A percentile compares a stretch with the other conserved stretches of the same genome.
Conservation (phyloP, 208 protist species). For the Leptomonas pyrrhocoris region DNA sequence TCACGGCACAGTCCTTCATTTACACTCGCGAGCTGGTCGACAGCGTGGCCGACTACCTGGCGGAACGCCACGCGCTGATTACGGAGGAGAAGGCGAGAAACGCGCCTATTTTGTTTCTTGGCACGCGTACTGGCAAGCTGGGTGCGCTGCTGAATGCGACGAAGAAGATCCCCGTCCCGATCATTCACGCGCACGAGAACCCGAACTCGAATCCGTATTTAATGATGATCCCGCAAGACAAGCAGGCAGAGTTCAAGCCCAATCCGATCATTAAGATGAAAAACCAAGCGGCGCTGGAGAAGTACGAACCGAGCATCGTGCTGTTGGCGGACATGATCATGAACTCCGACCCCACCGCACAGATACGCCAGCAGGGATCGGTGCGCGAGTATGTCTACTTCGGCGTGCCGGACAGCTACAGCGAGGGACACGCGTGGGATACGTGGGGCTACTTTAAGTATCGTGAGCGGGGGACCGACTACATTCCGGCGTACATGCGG, state of each 20-base stretch:
- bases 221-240: conserved; percentile 78
- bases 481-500: conserved; percentile 71
- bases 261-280: conserved; percentile 86
- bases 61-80: conserved; percentile 70
- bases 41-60: conserved; percentile 76
- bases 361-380: conserved; percentile 79
- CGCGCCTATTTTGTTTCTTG: conserved; percentile 85
- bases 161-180: conserved; percentile 72
- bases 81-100: conserved; percentile 63
- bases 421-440: conserved; percentile 82
- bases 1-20: conserved; percentile 76
- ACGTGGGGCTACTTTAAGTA: conserved; percentile 89
- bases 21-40: conserved; percentile 79
- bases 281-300: conserved; percentile 77
- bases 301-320: conserved; percentile 88
- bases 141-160: conserved; percentile 80
- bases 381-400: conserved; percentile 89
- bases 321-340: conserved; percentile 86
- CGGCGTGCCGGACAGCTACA: conserved; percentile 85
- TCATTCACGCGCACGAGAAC: conserved; percentile 84
- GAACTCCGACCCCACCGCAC: conserved; percentile 72
- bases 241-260: conserved; percentile 83
- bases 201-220: conserved; percentile 88
- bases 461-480: conserved; percentile 49
- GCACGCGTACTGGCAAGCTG: conserved; percentile 75